Evolutionary conservation across 2,329 filamentous ascomycete species (phyloP).

Genomic region (Venturia aucupariae): DNA sequence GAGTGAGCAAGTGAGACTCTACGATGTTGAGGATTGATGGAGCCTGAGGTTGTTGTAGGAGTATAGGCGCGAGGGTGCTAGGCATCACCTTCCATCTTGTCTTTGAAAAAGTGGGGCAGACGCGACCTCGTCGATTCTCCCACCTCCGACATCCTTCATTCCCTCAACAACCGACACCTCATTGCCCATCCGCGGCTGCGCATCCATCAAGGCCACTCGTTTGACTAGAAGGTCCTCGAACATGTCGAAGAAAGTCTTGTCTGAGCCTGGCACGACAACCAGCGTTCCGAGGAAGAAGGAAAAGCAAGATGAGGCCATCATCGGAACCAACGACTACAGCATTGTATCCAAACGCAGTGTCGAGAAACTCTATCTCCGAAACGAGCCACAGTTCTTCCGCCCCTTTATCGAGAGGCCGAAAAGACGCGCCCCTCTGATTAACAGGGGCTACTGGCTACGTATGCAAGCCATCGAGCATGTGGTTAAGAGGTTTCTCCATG

Average conservation of each 20-base stretch:
- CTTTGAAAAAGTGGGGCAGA: background rate
- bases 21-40: background rate
- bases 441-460: conserved; percentile 79
- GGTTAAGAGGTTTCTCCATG: conserved; percentile 20
- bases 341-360: conserved; percentile 90
- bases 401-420: conserved; percentile 81
- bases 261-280: background rate
- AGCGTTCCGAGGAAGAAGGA: background rate
- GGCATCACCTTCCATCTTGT: background rate
- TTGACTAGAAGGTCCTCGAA: background rate
- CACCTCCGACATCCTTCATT: background rate
- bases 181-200: background rate
- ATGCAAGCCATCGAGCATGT: conserved; percentile 57
- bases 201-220: background rate
- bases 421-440: conserved; percentile 77
- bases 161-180: background rate
- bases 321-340: conserved; percentile 71
- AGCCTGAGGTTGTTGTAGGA: background rate
- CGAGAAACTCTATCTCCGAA: conserved; percentile 72
- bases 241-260: background rate
- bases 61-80: background rate
- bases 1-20: background rate
- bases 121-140: background rate
- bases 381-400: conserved; percentile 74
- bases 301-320: conserved; percentile 16